Base-by-base conservation (phyloP, 2,329 filamentous ascomycete species). In the Exophiala aquamarina region DNA sequence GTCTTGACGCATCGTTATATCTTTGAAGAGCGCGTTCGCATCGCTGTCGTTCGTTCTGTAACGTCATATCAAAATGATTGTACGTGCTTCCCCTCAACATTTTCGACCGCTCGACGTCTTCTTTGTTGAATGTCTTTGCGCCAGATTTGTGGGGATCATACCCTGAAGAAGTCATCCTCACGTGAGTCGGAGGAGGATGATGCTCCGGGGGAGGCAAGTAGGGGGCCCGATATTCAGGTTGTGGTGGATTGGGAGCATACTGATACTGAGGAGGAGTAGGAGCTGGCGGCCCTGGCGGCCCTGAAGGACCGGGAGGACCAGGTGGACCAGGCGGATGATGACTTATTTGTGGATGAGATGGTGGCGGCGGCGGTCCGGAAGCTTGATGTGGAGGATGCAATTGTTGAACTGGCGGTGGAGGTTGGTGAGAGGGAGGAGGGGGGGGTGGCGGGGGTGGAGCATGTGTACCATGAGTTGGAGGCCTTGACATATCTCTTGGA, bases 41-140 rank as follows among this genome's bases (percentile, higher is more conserved):
- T 44, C 85, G 79, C 63, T 93, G 84, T n/a, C 92, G 85, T 61
- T 96, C 91, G 15, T 87, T 77, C 11, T 87, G 78, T 4, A 98
- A 77, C 60, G 89, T 84, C 50, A 83, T 79, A 63, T 89, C 83
- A 54, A 86, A 91, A 5, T 88, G 87, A 51, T 83, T 84, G 67
- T 89, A 97, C n/a, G 82, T 78, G 32, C 87, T 78, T 10, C 88
- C 88, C 23, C 77, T 76, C 13, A 95, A 72, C 92, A 97, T 97
- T 65, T 93, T 89, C 50, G 94, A 87, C 67, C 93, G 93, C 63
- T 95, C 89, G 1, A 83, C 86, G 32, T 73, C 70, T 26, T 72
- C 69, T 23, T 50, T 76, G 18, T 42, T 43, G 34, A 57, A 55
- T 17, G 41, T 32, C 34, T 49, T 56, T 44, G 55, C 44, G 11